Evolutionary conservation across 2,329 filamentous ascomycete genomes (phyloP), one percentile per base, ranked within the genome.

Genomic region (Cucurbitaria berberidis): DNA sequence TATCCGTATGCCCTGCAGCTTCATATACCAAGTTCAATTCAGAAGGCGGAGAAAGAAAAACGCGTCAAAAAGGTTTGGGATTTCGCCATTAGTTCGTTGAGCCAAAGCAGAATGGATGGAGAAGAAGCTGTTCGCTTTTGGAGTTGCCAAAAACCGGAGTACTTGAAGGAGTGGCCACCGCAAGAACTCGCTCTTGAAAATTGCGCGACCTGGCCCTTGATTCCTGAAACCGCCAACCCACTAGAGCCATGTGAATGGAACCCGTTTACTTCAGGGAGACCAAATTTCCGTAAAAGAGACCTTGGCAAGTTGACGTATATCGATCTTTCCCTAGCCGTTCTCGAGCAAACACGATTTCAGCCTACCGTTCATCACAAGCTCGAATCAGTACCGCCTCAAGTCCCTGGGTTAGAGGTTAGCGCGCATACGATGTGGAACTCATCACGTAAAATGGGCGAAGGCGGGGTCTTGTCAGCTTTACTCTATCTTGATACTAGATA

Each of bases 101-200:
- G 69, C 19, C 41, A 52, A n/a, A 21, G 27, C 3, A 56, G 70
- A 4, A 67, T 76, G 64, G 58, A 43, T n/a, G 4, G 43, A 1
- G 51, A 60, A 7, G 74, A 77, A 58, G 69, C 69, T 10, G 26
- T 55, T 3, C 49, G 61, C 7, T 74, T 67, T 36, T 77, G 74
- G 74, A 44, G 27, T 7, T 21, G 40, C 1, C 39, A 35, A 11
- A 9, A 35, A 8, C 59, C 52, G 11, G 3, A 18, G 0, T 0
- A 45, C 7, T 9, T 60, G 29, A 24, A 27, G n/a, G 19, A 45
- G 15, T 47, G 24, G 45, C 43, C 38, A 27, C 38, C 29, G 15
- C 21, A 16, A 22, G 44, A 41, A 5, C 15, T 45, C 32, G 44
- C 41, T 22, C 10, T 46, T 9, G 16, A 13, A 24, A 41, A 10